Percentiles rank a stretch among this genome's conserved stretches.
phyloP scores from a whole-genome alignment of 1,139 yeast species.

The Debaryomyces sp. region DNA sequence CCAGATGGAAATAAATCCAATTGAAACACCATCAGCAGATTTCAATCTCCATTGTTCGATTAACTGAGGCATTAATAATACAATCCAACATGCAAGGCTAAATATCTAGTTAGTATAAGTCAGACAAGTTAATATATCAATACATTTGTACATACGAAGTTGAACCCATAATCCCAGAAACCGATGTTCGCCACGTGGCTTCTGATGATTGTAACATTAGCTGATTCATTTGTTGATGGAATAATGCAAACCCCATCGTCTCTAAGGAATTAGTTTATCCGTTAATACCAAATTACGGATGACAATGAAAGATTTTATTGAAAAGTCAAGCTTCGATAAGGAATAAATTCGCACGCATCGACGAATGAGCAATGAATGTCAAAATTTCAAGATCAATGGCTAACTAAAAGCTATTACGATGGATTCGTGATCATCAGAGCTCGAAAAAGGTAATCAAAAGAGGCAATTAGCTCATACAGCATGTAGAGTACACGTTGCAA shows the following conservation, averaged over 20 bases:
- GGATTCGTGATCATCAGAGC: not conserved
- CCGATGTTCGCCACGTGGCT: slow-evolving; percentile 2
- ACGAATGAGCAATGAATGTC: not conserved
- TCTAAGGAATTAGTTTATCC: not conserved
- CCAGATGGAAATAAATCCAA: slow-evolving; percentile 72
- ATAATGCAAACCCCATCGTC: slow-evolving; percentile 5
- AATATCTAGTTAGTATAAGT: slow-evolving; percentile 18
- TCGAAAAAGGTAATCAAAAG: not conserved
- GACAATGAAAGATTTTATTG: not conserved
- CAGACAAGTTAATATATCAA: not conserved
- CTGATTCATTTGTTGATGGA: not conserved
- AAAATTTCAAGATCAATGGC: not conserved
- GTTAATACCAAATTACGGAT: not conserved
- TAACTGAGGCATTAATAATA: slow-evolving; percentile 75
- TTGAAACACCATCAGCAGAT: slow-evolving; percentile 78
- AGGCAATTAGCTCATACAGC: not conserved
- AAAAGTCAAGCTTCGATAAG: not conserved
- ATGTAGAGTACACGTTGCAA: too few species aligned
- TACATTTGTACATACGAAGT: slow-evolving; percentile 42
- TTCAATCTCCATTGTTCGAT: slow-evolving; percentile 81
- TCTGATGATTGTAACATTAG: not conserved
- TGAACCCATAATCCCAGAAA: slow-evolving; percentile 69
- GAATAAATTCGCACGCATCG: slow-evolving; percentile 2
- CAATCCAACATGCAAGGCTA: slow-evolving; percentile 76
- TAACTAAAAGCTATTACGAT: not conserved